Percentiles rank a stretch among this genome's conserved stretches.
These are phyloP conservation scores for Monascus purpureus DNA, from an alignment of 495 filamentous ascomycete species.

Conservation along the genomic window DNA sequence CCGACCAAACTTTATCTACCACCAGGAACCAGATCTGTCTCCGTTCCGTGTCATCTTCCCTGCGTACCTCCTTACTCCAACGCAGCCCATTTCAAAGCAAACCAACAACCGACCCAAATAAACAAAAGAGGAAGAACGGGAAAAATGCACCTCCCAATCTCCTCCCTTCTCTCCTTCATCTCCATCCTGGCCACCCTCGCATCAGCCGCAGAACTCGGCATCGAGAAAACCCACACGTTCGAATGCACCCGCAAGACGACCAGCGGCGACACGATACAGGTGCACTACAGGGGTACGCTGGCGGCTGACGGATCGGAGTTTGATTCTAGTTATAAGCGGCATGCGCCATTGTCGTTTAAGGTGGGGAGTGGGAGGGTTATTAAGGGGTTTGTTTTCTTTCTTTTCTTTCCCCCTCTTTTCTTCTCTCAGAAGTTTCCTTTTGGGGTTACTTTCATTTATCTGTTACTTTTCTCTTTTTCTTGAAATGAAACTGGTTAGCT, in stretches of 20 bases:
- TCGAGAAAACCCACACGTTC: constrained; percentile 60
- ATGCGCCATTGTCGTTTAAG: constrained; percentile 59
- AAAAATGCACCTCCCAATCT: constrained; percentile 42
- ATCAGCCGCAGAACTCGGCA: constrained; percentile 48
- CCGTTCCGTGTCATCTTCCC: no score
- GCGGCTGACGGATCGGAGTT: constrained; percentile 36
- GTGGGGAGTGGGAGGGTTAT: constrained; percentile 76
- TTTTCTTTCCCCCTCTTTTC: background rate
- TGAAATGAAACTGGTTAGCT: no score
- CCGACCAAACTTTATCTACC: no score
- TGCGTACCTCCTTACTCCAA: no score
- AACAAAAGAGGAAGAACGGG: no score
- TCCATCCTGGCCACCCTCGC: constrained; percentile 16
- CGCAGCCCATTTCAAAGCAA: background rate
- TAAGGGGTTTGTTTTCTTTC: constrained; percentile 46
- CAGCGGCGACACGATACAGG: constrained; percentile 62
- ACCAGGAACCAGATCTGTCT: no score
- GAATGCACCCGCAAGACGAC: constrained; percentile 61
- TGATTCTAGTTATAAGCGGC: constrained; percentile 55
- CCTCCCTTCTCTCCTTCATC: constrained; percentile 41
- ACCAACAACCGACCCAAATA: background rate
- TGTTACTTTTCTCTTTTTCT: no score
- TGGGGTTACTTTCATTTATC: no score
- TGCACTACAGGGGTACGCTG: constrained; percentile 82
- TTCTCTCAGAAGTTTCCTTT: background rate